phyloP scores from a whole-genome alignment of 441 rosid species.

The Macaranga tanarius region DNA sequence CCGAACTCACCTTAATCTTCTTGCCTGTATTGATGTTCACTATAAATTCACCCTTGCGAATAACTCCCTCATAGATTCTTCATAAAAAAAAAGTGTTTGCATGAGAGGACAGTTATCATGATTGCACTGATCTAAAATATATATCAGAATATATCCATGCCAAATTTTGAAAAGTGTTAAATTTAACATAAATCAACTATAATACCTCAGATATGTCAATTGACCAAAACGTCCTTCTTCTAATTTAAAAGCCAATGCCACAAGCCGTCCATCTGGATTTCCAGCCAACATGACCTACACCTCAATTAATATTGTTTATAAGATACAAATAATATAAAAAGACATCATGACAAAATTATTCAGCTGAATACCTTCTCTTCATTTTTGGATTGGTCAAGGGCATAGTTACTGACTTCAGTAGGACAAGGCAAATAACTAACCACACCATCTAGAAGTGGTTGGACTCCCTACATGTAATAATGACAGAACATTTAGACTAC shows the following conservation, averaged over 20 bases:
- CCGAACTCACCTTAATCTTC: constrained; percentile 75
- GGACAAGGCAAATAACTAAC: constrained; percentile 88
- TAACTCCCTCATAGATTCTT: constrained; percentile 91
- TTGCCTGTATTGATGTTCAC: constrained; percentile 90
- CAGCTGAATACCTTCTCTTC: constrained; percentile 74
- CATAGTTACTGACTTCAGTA: constrained; percentile 79
- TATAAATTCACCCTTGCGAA: constrained; percentile 92
- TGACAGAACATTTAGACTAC: constrained; percentile 15
- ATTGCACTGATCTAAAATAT: background rate
- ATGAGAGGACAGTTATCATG: constrained; percentile 10
- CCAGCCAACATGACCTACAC: constrained; percentile 76
- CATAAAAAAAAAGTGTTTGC: constrained; percentile 24
- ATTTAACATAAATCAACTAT: constrained; percentile 8
- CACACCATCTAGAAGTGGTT: constrained; percentile 90
- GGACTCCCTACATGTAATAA: constrained; percentile 68
- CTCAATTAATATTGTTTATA: constrained; percentile 17
- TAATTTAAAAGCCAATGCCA: constrained; percentile 97
- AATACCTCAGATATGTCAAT: constrained; percentile 83
- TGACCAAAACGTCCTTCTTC: constrained; percentile 99
- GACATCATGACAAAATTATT: constrained; percentile 7
- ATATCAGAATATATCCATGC: constrained; percentile 5
- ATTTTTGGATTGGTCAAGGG: constrained; percentile 83
- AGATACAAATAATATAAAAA: background rate
- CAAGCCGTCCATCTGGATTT: constrained; percentile 94
- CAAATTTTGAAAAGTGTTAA: constrained; percentile 3